A percentile compares a stretch with the other conserved stretches of the same genome.
phyloP scores from a whole-genome alignment of 2,329 filamentous ascomycete species.

The Plectosphaerella sp. region DNA sequence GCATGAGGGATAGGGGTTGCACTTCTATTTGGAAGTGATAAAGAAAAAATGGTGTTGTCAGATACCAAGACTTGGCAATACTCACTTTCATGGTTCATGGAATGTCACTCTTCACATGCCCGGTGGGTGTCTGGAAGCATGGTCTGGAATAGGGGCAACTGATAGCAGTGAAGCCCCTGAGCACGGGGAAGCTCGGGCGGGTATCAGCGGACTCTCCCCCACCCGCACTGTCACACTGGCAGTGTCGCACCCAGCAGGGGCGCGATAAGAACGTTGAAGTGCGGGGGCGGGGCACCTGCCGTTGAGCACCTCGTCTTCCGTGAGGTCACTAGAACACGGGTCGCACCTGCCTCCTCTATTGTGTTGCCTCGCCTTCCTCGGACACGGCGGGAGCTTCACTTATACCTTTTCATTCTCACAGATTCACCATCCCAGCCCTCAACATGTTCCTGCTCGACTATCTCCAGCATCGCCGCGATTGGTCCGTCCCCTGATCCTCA shows the following conservation, averaged over 20 bases:
- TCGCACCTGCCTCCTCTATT: background rate
- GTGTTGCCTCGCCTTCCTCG: too few relatives aligned
- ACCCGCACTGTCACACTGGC: too few relatives aligned
- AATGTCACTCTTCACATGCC: too few relatives aligned
- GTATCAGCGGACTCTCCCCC: too few relatives aligned
- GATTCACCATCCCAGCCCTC: background rate
- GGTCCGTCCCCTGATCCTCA: conserved; percentile 43
- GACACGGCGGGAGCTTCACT: background rate
- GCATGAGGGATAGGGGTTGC: background rate
- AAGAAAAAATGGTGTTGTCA: conserved; percentile 3
- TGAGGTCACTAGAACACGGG: background rate
- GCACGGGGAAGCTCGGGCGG: background rate
- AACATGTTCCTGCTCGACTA: conserved; percentile 43
- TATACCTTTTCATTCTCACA: background rate
- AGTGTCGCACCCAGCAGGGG: too few relatives aligned
- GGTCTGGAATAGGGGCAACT: too few relatives aligned
- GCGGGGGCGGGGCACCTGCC: too few relatives aligned
- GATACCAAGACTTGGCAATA: too few relatives aligned
- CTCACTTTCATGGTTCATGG: too few relatives aligned
- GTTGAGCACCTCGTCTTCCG: conserved; percentile 1
- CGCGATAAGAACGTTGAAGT: background rate
- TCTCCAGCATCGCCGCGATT: conserved; percentile 65
- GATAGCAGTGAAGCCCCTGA: conserved; percentile 3
- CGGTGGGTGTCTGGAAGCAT: too few relatives aligned
- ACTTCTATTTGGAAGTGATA: background rate